These are phyloP conservation scores for Cucumis hystrix DNA, from an alignment of 306 rosid species.

Conservation along the genomic window DNA sequence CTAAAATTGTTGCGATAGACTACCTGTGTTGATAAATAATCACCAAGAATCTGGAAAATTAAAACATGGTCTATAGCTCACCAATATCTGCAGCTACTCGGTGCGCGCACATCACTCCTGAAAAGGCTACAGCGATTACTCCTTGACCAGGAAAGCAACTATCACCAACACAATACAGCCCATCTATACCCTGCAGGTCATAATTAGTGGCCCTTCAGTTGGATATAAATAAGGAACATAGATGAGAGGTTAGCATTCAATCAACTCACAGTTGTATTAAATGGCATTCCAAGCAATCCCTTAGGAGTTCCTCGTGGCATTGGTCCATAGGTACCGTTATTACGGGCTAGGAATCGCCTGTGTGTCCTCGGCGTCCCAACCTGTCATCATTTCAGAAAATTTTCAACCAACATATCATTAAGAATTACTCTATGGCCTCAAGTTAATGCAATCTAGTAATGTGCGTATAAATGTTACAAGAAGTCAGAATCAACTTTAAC, in stretches of 20 bases:
- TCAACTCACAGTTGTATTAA: constrained; percentile 76
- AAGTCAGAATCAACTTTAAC: not conserved
- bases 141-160: constrained; percentile 99
- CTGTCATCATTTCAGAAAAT: constrained; percentile 23
- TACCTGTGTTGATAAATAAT: not conserved
- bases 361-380: constrained; percentile 96
- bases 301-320: constrained; percentile 76
- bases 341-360: constrained; percentile 76
- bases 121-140: constrained; percentile 90
- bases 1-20: not conserved
- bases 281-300: constrained; percentile 96
- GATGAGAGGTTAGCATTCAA: not conserved
- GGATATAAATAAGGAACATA: constrained; percentile 4
- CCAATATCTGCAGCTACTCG: constrained; percentile 96
- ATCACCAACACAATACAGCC: constrained; percentile 97
- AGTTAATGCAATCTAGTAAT: not conserved
- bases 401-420: not conserved
- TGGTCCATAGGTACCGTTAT: constrained; percentile 84
- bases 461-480: not conserved
- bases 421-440: not conserved
- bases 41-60: not conserved
- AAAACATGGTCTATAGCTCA: constrained; percentile 17
- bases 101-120: constrained; percentile 95
- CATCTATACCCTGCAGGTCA: constrained; percentile 59
- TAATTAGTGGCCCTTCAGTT: constrained; percentile 6